phyloP scores from a whole-genome alignment of 179 eudicot species.

The Pouteria campechiana region DNA sequence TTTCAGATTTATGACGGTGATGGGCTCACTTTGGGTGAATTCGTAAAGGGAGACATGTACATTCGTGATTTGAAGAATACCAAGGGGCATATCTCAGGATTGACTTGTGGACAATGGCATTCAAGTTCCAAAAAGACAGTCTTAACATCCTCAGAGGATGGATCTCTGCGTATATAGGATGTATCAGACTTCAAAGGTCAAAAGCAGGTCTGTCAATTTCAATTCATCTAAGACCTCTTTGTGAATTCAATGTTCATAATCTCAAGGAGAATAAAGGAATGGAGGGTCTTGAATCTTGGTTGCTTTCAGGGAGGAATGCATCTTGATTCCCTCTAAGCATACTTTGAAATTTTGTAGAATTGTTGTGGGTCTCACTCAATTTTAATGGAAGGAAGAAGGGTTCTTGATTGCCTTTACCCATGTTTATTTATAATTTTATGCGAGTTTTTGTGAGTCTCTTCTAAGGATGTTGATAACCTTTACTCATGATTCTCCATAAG shows the following conservation, averaged over 20 bases:
- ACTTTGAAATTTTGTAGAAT: no score
- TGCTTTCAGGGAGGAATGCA: no score
- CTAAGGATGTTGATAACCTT: no score
- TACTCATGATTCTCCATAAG: no score
- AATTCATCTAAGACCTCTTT: background rate
- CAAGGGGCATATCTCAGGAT: conserved; percentile 93
- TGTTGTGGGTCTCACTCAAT: no score
- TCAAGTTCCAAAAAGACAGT: conserved; percentile 74
- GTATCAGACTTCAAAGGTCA: conserved; percentile 93
- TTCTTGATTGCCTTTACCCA: no score
- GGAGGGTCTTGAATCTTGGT: no score
- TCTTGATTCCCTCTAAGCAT: no score
- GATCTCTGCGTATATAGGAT: conserved; percentile 95
- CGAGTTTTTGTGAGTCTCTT: no score
- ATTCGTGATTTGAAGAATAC: conserved; percentile 98
- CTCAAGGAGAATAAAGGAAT: no score
- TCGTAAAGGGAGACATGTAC: conserved; percentile 95
- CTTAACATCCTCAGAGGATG: conserved; percentile 95
- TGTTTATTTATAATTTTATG: no score
- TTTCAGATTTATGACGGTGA: conserved; percentile 89
- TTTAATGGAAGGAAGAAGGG: no score
- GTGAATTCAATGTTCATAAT: background rate
- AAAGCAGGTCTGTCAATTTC: conserved; percentile 53
- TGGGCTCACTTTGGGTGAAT: conserved; percentile 95
- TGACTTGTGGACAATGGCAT: conserved; percentile 99